Conservation (phyloP, 1,284 basidiomycete genomes). For the Cutaneotrichosporon cyanovorans region DNA sequence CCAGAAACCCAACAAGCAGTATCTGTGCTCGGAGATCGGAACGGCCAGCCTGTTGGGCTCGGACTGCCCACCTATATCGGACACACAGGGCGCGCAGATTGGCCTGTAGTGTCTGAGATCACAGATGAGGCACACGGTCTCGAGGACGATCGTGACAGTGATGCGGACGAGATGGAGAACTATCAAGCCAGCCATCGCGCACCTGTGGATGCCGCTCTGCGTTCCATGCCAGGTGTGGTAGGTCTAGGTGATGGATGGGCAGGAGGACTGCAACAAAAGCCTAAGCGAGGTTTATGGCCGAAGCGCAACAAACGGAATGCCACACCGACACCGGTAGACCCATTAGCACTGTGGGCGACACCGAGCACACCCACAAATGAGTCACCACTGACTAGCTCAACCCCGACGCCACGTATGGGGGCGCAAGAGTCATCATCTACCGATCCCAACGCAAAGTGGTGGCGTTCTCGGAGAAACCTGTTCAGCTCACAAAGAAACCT, state of each 20-base stretch:
- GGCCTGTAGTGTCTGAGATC: slow-evolving; percentile 7
- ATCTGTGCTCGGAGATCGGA: background rate
- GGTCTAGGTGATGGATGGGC: slow-evolving; percentile 40
- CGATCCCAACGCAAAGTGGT: slow-evolving; percentile 13
- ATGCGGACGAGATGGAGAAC: slow-evolving; percentile 13
- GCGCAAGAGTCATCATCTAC: background rate
- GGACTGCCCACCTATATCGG: slow-evolving; percentile 6
- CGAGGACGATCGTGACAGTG: slow-evolving; percentile 7
- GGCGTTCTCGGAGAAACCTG: slow-evolving; percentile 13
- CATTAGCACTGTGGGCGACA: slow-evolving; percentile 9
- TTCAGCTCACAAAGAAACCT: slow-evolving; percentile 10
- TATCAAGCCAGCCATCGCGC: slow-evolving; percentile 15
- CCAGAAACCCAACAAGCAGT: slow-evolving; percentile 1
- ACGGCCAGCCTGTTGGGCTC: background rate
- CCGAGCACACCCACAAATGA: background rate
- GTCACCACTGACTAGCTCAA: too few relatives aligned
- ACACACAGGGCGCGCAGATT: slow-evolving; percentile 5
- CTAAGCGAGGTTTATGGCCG: slow-evolving; percentile 10
- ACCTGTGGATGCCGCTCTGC: slow-evolving; percentile 21
- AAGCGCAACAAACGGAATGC: slow-evolving; percentile 3
- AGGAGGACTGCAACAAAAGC: slow-evolving; percentile 17
- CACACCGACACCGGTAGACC: slow-evolving; percentile 1
- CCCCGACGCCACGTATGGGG: too few relatives aligned
- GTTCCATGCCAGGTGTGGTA: slow-evolving; percentile 32
- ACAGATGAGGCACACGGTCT: slow-evolving; percentile 3